These are phyloP conservation scores for Sphenostylis stenocarpa DNA, from an alignment of 306 rosid species.

Conservation along the genomic window DNA sequence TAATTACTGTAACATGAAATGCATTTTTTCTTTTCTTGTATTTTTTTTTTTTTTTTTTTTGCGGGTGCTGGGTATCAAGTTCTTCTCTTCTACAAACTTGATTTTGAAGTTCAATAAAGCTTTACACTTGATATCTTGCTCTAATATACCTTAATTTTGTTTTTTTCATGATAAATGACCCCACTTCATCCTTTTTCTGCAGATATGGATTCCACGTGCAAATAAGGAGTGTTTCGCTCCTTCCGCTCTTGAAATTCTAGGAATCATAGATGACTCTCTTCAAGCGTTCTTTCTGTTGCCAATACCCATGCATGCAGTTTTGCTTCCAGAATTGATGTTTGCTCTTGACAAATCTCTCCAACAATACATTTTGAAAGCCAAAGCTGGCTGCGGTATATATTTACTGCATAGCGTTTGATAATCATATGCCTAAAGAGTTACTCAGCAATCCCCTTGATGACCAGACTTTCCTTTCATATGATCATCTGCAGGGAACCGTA, in stretches of 20 bases:
- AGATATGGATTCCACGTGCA: conserved; percentile 78
- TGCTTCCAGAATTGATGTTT: conserved; percentile 64
- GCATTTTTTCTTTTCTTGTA: background rate
- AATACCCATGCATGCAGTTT: conserved; percentile 53
- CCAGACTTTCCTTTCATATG: conserved; percentile 15
- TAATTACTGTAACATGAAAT: background rate
- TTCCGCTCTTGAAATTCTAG: conserved; percentile 71
- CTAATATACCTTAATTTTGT: background rate
- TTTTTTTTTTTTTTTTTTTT: background rate
- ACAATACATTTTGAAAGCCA: conserved; percentile 62
- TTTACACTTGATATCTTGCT: background rate
- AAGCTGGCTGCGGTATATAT: conserved; percentile 69
- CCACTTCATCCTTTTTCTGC: background rate
- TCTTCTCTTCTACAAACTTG: background rate
- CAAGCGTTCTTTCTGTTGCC: conserved; percentile 78
- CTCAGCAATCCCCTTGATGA: background rate
- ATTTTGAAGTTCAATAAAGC: conserved; percentile 5
- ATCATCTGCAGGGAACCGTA: conserved; percentile 56
- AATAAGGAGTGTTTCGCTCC: conserved; percentile 68
- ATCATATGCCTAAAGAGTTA: background rate
- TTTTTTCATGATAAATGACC: background rate
- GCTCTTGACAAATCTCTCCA: conserved; percentile 79
- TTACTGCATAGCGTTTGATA: conserved; percentile 16
- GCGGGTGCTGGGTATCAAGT: background rate
- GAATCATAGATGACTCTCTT: conserved; percentile 65